phyloP scores from a whole-genome alignment of 495 filamentous ascomycete genomes.

The Bryoglossum gracile region DNA sequence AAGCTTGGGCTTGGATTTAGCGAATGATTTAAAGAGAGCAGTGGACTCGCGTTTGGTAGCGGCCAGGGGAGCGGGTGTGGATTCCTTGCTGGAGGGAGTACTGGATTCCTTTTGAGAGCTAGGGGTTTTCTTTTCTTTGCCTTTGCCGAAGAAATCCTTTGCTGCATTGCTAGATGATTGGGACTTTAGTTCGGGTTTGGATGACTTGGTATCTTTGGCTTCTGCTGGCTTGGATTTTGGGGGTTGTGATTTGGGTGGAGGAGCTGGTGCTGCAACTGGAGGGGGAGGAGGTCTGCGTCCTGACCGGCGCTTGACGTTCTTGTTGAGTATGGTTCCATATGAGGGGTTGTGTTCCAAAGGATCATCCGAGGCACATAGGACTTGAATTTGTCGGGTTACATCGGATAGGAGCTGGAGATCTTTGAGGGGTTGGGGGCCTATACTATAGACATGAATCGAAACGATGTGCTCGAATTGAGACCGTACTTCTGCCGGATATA shows the following conservation, averaged over 20 bases:
- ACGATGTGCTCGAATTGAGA: constrained; percentile 59
- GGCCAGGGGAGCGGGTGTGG: constrained; percentile 24
- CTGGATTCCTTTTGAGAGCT: constrained; percentile 5
- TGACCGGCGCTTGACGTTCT: constrained; percentile 31
- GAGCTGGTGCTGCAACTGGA: constrained; percentile 18
- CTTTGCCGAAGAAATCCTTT: constrained; percentile 26
- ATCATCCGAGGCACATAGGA: constrained; percentile 51
- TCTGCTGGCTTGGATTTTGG: constrained; percentile 20
- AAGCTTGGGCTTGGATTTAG: constrained; percentile 64
- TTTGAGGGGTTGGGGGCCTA: constrained; percentile 54
- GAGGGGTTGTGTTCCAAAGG: constrained; percentile 48
- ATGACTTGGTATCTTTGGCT: constrained; percentile 19
- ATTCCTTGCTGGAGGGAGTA: constrained; percentile 28
- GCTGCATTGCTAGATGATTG: constrained; percentile 17
- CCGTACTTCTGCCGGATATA: constrained; percentile 48
- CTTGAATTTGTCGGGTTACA: constrained; percentile 51
- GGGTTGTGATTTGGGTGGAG: constrained; percentile 5
- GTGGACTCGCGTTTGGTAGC: constrained; percentile 54
- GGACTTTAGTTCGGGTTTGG: constrained; percentile 24
- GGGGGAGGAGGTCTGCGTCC: constrained; percentile 27
- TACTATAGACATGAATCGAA: constrained; percentile 81
- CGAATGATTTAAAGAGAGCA: constrained; percentile 77
- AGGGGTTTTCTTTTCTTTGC: constrained; percentile 24
- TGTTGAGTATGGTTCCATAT: constrained; percentile 67
- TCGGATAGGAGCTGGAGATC: constrained; percentile 71